A percentile compares a stretch with the other conserved stretches of the same genome.
Evolutionary conservation across 2,329 filamentous ascomycete genomes (phyloP).

Genomic region (Aspergillus sp.): DNA sequence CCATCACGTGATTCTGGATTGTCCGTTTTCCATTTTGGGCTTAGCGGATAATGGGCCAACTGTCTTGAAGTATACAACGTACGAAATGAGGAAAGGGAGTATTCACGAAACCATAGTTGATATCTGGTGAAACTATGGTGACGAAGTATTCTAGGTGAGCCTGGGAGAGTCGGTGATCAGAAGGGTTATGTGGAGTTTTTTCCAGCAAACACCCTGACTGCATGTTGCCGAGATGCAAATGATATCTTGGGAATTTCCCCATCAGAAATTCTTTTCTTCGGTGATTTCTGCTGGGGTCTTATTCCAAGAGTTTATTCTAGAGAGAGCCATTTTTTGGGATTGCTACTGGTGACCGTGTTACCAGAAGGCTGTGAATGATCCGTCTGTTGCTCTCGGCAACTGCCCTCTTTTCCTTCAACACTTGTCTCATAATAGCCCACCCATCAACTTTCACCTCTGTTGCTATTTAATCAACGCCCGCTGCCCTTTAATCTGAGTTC

Average conservation of each 20-base stretch:
- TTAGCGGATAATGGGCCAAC: constrained; percentile 23
- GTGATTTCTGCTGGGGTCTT: not conserved
- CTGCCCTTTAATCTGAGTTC: not conserved
- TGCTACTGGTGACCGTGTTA: not conserved
- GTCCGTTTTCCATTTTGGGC: constrained; percentile 22
- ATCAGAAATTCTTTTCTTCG: not conserved
- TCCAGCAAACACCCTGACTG: constrained; percentile 6
- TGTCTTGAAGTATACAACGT: constrained; percentile 1
- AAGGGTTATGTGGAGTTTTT: not conserved
- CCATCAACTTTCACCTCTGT: not conserved
- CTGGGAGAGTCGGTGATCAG: not conserved
- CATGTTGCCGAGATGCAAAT: constrained; percentile 5
- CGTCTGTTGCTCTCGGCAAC: constrained; percentile 1
- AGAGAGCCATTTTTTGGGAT: not conserved
- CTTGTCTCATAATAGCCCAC: not conserved
- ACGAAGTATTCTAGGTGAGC: not conserved
- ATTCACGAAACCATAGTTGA: not conserved
- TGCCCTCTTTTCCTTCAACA: not conserved
- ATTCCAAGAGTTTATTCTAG: not conserved
- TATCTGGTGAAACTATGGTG: not conserved
- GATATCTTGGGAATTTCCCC: not conserved
- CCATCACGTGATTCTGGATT: constrained; percentile 1
- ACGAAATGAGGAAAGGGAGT: not conserved
- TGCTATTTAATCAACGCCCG: not conserved
- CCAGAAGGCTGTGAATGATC: not conserved